These are phyloP conservation scores for Fonsecaea monophora DNA, from an alignment of 2,329 filamentous ascomycete species.

Conservation along the genomic window DNA sequence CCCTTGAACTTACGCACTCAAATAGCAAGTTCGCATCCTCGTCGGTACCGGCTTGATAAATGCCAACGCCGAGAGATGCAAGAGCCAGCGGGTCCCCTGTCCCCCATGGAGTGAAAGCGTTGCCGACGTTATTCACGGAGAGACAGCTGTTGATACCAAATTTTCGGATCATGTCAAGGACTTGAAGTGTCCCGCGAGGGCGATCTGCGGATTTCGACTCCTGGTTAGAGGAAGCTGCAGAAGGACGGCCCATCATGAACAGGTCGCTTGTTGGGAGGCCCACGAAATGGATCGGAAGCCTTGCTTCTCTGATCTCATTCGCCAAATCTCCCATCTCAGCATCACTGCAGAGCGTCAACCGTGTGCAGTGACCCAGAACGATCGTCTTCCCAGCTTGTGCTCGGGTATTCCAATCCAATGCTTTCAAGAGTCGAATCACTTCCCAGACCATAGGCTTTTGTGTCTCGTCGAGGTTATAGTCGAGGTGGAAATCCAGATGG, in stretches of 20 bases:
- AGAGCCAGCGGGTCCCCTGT: slow-evolving; percentile 69
- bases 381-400: slow-evolving; percentile 56
- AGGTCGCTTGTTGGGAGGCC: slow-evolving; percentile 74
- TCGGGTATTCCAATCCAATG: slow-evolving; percentile 56
- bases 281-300: slow-evolving; percentile 69
- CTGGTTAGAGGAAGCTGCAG: slow-evolving; percentile 9
- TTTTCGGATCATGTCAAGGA: slow-evolving; percentile 66
- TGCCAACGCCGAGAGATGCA: slow-evolving; percentile 67
- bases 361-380: slow-evolving; percentile 72
- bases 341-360: slow-evolving; percentile 63
- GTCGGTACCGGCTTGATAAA: slow-evolving; percentile 71
- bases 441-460: slow-evolving; percentile 61
- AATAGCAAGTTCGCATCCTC: slow-evolving; percentile 66
- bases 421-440: slow-evolving; percentile 60
- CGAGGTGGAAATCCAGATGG: slow-evolving; percentile 74
- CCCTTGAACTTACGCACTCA: slow-evolving; percentile 58
- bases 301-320: slow-evolving; percentile 52
- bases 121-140: slow-evolving; percentile 75
- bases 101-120: slow-evolving; percentile 75
- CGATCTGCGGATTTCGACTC: slow-evolving; percentile 42
- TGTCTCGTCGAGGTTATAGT: slow-evolving; percentile 67
- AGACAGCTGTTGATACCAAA: slow-evolving; percentile 66
- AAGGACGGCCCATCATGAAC: slow-evolving; percentile 69
- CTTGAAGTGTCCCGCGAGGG: slow-evolving; percentile 66
- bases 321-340: slow-evolving; percentile 60